A percentile compares a stretch with the other conserved stretches of the same genome.
Evolutionary conservation across 495 filamentous ascomycete genomes (phyloP).

Genomic region (Rhizodiscina lignyota): DNA sequence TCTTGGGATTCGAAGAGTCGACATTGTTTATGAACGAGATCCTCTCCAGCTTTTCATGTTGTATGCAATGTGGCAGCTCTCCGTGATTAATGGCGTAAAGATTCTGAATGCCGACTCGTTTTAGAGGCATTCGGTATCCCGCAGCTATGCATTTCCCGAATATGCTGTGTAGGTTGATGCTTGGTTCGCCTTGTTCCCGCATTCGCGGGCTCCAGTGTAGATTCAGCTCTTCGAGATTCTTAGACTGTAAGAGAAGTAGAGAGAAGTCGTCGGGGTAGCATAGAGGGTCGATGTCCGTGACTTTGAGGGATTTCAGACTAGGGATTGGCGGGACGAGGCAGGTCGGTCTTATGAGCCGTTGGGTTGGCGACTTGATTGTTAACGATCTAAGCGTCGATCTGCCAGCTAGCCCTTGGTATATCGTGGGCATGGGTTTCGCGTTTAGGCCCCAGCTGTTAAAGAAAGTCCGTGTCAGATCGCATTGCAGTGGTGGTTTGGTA

Average conservation of each 20-base stretch:
- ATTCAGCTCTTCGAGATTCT: conserved; percentile 34
- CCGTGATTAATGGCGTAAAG: conserved; percentile 36
- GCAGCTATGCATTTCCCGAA: conserved; percentile 36
- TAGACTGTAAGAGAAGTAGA: conserved; percentile 32
- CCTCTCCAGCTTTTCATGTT: conserved; percentile 27
- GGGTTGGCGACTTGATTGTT: conserved; percentile 37
- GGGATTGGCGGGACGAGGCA: conserved; percentile 39
- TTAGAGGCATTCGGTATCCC: conserved; percentile 27
- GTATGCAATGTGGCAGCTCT: conserved; percentile 25
- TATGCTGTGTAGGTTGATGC: conserved; percentile 33
- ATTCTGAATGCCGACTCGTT: conserved; percentile 36
- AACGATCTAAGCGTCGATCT: conserved; percentile 33
- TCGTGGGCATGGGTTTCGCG: conserved; percentile 42
- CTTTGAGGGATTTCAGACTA: conserved; percentile 32
- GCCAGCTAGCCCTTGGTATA: conserved; percentile 37
- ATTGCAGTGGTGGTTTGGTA: too few relatives aligned
- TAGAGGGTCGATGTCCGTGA: conserved; percentile 44
- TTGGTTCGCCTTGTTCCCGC: conserved; percentile 39
- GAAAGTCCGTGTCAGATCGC: too few relatives aligned
- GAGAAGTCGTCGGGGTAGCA: conserved; percentile 51
- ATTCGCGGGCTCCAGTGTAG: conserved; percentile 48
- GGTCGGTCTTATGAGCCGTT: conserved; percentile 40
- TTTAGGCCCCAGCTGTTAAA: conserved; percentile 41
- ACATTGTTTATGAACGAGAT: conserved; percentile 33
- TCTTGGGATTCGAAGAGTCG: conserved; percentile 27